Base-by-base conservation (phyloP, 2,329 filamentous ascomycete genomes). In the Bimuria novae-zelandiae region DNA sequence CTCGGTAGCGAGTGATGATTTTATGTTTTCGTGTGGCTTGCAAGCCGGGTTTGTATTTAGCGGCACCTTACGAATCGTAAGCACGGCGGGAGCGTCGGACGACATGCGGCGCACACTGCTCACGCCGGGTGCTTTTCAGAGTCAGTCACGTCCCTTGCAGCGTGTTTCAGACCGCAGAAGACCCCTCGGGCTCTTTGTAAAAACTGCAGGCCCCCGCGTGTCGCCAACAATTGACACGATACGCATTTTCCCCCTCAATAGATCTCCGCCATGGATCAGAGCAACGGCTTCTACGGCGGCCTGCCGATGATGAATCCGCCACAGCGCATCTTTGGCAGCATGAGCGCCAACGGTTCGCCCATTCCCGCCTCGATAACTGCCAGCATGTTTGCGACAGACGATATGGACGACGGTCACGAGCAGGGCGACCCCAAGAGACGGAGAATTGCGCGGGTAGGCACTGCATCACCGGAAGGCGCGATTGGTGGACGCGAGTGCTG, bases 361-460 rank as follows among this genome's bases (percentile, higher is more conserved):
- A 65, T 75, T 22, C 69, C 71, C 27, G 43, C 67, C 11, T 49
- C 59, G 11, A 52, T 70, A n/a, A 25, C 52, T 7, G 70, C 63
- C 54, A 57, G 56, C 23, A 69, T 76, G 51, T 75, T 75, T 49
- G 58, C 57, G 59, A 86, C 89, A 55, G 79, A 82, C 49, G 71
- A 79, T 46, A 62, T 71, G 51, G 76, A 77, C 45, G 79, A 83
- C 47, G 80, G 81, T 63, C 82, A 82, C 49, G 90, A 87, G 64
- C 72, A 72, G 49, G 65, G 76, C 40, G 93, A 97, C 68, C 85
- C 92, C 17, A 97, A 96, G 80, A 83, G 92, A 71, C 84, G 92
- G 75, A 85, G 92, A 68, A 96, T 96, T 65, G 91, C 92, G 55
- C 85, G 90, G 78, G 90, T 93, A 82, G 79, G 57, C 41, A 52